A percentile compares a stretch with the other conserved stretches of the same genome.
phyloP scores from a whole-genome alignment of 345 rosid genomes.

The Raphanus raphanistrum region DNA sequence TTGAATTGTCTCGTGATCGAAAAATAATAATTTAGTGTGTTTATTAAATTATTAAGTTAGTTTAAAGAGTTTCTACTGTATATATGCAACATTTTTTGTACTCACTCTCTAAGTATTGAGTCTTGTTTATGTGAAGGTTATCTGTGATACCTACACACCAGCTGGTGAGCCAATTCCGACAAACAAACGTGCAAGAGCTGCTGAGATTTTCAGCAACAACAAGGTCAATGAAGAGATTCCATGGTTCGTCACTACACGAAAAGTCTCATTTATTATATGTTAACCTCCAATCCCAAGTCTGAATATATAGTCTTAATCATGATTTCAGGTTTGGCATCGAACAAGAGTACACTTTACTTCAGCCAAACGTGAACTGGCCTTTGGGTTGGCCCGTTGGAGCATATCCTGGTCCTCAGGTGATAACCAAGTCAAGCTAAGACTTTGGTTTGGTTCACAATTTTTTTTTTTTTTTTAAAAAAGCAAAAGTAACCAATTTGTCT shows the following conservation, averaged over 20 bases:
- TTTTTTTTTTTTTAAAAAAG: too few species aligned
- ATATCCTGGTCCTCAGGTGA: conserved; percentile 96
- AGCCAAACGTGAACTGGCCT: conserved; percentile 87
- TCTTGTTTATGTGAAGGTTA: conserved; percentile 52
- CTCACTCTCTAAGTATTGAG: not conserved
- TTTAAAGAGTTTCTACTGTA: not conserved
- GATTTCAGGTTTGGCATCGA: conserved; percentile 81
- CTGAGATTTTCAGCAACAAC: conserved; percentile 66
- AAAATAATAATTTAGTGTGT: too few species aligned
- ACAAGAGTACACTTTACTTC: conserved; percentile 97
- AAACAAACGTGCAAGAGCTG: conserved; percentile 90
- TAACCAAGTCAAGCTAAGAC: not conserved
- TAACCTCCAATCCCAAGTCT: not conserved
- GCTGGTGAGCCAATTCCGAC: conserved; percentile 98
- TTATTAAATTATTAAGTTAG: too few species aligned
- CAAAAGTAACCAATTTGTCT: not conserved
- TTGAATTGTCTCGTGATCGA: too few species aligned
- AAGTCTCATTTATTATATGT: not conserved
- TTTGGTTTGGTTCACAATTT: not conserved
- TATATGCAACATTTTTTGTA: not conserved
- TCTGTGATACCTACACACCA: conserved; percentile 89
- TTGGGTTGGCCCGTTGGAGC: conserved; percentile 99
- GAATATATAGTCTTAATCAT: not conserved
- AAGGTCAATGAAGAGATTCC: conserved; percentile 72
- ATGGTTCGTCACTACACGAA: conserved; percentile 52